Conservation (phyloP, 202 grass and related monocot species). For the Miscanthus sacchariflorus region DNA sequence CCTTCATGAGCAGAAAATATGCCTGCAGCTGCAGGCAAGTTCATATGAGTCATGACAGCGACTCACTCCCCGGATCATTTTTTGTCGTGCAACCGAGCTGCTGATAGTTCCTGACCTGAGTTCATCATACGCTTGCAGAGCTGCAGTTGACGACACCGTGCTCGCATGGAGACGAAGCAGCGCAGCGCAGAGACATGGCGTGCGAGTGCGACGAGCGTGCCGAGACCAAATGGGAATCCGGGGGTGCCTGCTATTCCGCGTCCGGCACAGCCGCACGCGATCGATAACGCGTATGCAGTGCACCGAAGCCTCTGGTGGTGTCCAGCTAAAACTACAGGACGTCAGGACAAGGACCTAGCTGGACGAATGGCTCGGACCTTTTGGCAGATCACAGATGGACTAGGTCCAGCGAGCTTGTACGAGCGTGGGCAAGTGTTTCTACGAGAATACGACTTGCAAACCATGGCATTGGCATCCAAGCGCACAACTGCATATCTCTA, state of each 20-base stretch:
- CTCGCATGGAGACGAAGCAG: not conserved
- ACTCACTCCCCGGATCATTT: not conserved
- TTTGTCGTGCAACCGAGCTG: not conserved
- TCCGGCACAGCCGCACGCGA: not conserved
- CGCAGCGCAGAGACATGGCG: not conserved
- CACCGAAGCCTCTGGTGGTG: conserved; percentile 26
- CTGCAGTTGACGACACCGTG: not conserved
- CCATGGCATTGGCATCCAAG: not conserved
- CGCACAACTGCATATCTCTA: not conserved
- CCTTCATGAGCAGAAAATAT: not conserved
- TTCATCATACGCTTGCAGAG: not conserved
- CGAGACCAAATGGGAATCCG: conserved; percentile 14
- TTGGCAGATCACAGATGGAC: not conserved
- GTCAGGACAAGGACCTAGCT: not conserved
- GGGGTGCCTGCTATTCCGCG: not conserved
- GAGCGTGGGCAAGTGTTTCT: not conserved
- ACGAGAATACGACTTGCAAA: not conserved
- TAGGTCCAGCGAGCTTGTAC: conserved; percentile 29
- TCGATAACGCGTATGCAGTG: not conserved
- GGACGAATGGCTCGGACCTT: not conserved
- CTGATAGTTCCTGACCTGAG: not conserved
- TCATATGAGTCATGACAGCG: not conserved
- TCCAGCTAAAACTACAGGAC: conserved; percentile 14
- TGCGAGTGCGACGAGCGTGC: not conserved
- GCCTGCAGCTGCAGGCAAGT: not conserved